These are phyloP conservation scores for Xylaria sp. DNA, from an alignment of 2,329 filamentous ascomycete genomes.

Conservation along the genomic window DNA sequence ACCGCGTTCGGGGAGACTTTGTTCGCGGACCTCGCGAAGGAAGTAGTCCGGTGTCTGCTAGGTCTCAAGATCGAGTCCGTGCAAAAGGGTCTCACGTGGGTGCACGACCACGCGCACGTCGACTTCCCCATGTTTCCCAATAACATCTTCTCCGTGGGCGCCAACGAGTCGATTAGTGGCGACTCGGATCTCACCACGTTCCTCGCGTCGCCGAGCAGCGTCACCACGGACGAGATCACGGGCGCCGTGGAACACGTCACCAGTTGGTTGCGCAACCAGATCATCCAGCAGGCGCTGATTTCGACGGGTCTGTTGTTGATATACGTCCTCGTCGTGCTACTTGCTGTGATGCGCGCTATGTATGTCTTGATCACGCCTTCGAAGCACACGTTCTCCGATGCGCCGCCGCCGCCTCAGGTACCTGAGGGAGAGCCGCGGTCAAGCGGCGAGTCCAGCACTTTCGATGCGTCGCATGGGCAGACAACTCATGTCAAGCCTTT, in stretches of 20 bases:
- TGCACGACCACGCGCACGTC: conserved; percentile 84
- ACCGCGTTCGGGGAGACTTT: conserved; percentile 81
- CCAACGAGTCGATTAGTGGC: conserved; percentile 63
- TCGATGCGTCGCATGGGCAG: neutral
- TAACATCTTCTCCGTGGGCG: conserved; percentile 83
- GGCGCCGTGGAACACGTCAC: conserved; percentile 75
- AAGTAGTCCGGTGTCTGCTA: conserved; percentile 86
- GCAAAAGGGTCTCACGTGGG: conserved; percentile 91
- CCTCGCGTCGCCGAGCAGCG: conserved; percentile 74
- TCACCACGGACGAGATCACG: conserved; percentile 81
- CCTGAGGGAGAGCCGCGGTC: neutral
- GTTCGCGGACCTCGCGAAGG: conserved; percentile 76
- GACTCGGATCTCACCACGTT: conserved; percentile 70
- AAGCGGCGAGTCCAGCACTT: neutral
- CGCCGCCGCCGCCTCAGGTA: neutral
- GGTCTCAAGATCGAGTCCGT: conserved; percentile 84
- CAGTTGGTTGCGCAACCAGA: conserved; percentile 67
- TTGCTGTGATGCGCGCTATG: conserved; percentile 70
- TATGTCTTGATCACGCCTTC: conserved; percentile 29
- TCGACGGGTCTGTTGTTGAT: conserved; percentile 74
- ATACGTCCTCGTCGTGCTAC: conserved; percentile 78
- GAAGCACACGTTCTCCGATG: conserved; percentile 22
- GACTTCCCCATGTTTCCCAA: conserved; percentile 78
- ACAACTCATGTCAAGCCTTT: neutral
- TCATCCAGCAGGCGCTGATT: conserved; percentile 81